Evolutionary conservation across 2,329 filamentous ascomycete species (phyloP).

Genomic region (Neonectria faginata): DNA sequence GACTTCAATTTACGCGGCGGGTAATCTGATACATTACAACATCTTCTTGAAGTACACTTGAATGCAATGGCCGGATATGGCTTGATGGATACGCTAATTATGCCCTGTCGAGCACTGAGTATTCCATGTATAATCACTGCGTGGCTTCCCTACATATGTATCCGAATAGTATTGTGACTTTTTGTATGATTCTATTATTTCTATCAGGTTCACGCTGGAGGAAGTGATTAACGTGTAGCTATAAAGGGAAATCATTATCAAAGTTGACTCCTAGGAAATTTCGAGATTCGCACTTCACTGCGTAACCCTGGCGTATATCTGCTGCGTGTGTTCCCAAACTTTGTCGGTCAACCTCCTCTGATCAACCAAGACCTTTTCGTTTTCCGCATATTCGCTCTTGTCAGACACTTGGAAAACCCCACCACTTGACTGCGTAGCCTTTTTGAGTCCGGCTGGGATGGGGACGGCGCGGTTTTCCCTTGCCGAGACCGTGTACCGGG

Average conservation of each 20-base stretch:
- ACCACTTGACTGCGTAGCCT: conserved; percentile 4
- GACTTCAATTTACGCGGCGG: too few species aligned
- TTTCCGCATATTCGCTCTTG: conserved; percentile 33
- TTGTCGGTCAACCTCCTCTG: conserved; percentile 12
- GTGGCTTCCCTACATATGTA: too few species aligned
- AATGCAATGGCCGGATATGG: too few species aligned
- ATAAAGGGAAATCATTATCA: neutral
- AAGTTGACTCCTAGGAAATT: neutral
- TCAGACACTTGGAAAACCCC: conserved; percentile 32
- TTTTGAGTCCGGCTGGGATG: conserved; percentile 7
- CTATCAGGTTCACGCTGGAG: neutral
- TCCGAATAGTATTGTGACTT: neutral
- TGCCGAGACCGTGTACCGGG: conserved; percentile 31
- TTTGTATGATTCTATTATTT: neutral
- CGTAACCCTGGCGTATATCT: conserved; percentile 3
- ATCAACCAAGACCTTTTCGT: conserved; percentile 30
- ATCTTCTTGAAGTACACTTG: too few species aligned
- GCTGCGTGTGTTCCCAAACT: conserved; percentile 21
- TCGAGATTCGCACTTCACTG: neutral
- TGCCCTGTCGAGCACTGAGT: neutral
- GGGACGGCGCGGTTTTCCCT: neutral
- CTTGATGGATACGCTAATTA: too few species aligned
- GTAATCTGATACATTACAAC: too few species aligned
- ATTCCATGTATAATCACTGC: too few species aligned
- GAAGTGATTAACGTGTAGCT: neutral